These are phyloP conservation scores for Candida sithepensis DNA, from an alignment of 805 yeast genomes.

Conservation along the genomic window DNA sequence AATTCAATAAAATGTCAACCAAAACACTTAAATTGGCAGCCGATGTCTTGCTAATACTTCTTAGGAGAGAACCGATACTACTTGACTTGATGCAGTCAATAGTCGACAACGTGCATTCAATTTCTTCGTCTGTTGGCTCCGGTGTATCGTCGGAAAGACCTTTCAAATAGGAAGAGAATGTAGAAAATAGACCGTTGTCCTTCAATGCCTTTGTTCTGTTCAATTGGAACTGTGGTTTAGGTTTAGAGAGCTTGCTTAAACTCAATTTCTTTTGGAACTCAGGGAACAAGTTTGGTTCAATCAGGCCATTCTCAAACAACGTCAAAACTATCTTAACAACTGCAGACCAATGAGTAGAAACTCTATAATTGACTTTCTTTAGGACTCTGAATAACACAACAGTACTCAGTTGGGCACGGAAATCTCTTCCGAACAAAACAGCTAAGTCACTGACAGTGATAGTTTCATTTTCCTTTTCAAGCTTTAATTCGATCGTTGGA, in stretches of 20 bases:
- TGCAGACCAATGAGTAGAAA: slow-evolving; percentile 54
- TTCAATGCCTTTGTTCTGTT: slow-evolving; percentile 61
- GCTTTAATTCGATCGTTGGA: slow-evolving; percentile 42
- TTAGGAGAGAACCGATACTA: slow-evolving; percentile 53
- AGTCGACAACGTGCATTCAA: slow-evolving; percentile 79
- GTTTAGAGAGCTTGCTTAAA: slow-evolving; percentile 53
- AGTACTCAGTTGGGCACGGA: slow-evolving; percentile 86
- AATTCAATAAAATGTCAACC: slow-evolving; percentile 32
- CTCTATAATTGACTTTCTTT: slow-evolving; percentile 49
- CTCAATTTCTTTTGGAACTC: slow-evolving; percentile 59
- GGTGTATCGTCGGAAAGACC: slow-evolving; percentile 81
- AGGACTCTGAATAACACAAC: slow-evolving; percentile 81
- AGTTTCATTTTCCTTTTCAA: slow-evolving; percentile 52
- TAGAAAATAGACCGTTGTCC: slow-evolving; percentile 78
- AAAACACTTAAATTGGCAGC: slow-evolving; percentile 32
- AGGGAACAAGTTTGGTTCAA: slow-evolving; percentile 60
- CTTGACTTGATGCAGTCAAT: slow-evolving; percentile 79
- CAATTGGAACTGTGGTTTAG: slow-evolving; percentile 64
- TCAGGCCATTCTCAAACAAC: slow-evolving; percentile 68
- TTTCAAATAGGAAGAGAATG: slow-evolving; percentile 87
- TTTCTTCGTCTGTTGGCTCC: slow-evolving; percentile 92
- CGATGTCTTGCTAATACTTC: slow-evolving; percentile 40
- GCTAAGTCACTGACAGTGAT: slow-evolving; percentile 80
- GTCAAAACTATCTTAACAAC: slow-evolving; percentile 58
- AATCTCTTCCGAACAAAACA: slow-evolving; percentile 82